These are phyloP conservation scores for Magnusiomyces suaveolens DNA, from an alignment of 1,139 yeast species.

Conservation along the genomic window DNA sequence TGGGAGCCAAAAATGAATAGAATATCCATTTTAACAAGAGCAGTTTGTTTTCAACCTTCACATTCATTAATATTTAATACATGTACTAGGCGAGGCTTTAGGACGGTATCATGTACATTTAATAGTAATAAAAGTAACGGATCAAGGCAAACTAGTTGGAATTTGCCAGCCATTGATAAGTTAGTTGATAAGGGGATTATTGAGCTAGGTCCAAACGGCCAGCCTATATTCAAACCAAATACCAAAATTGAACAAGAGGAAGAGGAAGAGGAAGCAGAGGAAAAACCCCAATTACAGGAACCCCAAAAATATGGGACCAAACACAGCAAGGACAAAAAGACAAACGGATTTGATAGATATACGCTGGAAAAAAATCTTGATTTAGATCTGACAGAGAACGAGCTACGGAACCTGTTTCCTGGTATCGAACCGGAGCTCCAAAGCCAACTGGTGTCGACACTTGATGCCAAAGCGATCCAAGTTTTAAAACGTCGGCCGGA, in stretches of 20 bases:
- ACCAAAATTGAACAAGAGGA: background rate
- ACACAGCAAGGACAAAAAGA: background rate
- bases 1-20: no score
- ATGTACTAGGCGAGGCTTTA: background rate
- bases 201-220: background rate
- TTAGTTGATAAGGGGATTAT: background rate
- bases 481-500: slow-evolving; percentile 12
- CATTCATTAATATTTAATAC: no score
- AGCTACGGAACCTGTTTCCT: background rate
- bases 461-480: slow-evolving; percentile 10
- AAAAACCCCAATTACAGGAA: no score
- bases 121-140: no score
- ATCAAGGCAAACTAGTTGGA: background rate
- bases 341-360: background rate
- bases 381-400: background rate
- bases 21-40: no score
- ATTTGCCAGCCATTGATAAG: slow-evolving; percentile 1
- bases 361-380: background rate
- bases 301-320: no score
- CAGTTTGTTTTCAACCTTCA: no score
- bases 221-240: background rate
- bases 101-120: background rate
- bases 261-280: background rate
- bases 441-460: background rate
- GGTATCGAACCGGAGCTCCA: background rate